Percentiles rank a stretch among this genome's conserved stretches.
Conservation (phyloP, 2,329 filamentous ascomycete genomes). For the Hymenoscyphus fraxineus region DNA sequence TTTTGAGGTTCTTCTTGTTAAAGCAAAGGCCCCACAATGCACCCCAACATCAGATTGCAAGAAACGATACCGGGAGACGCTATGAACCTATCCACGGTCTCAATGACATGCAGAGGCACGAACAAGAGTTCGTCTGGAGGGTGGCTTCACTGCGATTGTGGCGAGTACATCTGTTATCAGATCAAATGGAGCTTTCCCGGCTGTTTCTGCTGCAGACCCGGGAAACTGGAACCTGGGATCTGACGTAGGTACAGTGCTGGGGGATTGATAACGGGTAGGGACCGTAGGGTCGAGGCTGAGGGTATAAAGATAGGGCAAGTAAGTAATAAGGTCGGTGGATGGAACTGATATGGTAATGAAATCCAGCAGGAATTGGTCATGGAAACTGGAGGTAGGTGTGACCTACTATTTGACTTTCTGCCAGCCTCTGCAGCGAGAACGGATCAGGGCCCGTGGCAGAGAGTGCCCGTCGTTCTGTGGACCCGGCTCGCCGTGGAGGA, state of each 20-base stretch:
- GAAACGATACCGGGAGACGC: not conserved
- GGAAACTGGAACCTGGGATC: slow-evolving; percentile 22
- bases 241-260: slow-evolving; percentile 13
- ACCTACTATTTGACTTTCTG: slow-evolving; percentile 29
- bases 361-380: slow-evolving; percentile 26
- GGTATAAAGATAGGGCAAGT: slow-evolving; percentile 17
- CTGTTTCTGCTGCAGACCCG: slow-evolving; percentile 16
- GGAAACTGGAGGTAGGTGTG: slow-evolving; percentile 22
- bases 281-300: slow-evolving; percentile 22
- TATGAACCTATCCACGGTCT: slow-evolving; percentile 14
- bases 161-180: slow-evolving; percentile 27
- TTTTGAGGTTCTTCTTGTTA: slow-evolving; percentile 10
- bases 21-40: slow-evolving; percentile 22
- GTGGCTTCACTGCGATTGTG: slow-evolving; percentile 17
- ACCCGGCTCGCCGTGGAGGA: not conserved
- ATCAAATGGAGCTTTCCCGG: slow-evolving; percentile 22
- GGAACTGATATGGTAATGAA: slow-evolving; percentile 25
- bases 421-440: slow-evolving; percentile 19
- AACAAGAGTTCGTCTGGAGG: slow-evolving; percentile 11
- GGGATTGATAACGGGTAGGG: slow-evolving; percentile 12
- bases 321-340: slow-evolving; percentile 5
- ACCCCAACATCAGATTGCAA: slow-evolving; percentile 20
- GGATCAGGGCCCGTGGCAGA: slow-evolving; percentile 13
- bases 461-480: slow-evolving; percentile 6
- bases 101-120: slow-evolving; percentile 36